Conservation (phyloP, 2,329 filamentous ascomycete genomes). For the Verticillium albo-atrum region DNA sequence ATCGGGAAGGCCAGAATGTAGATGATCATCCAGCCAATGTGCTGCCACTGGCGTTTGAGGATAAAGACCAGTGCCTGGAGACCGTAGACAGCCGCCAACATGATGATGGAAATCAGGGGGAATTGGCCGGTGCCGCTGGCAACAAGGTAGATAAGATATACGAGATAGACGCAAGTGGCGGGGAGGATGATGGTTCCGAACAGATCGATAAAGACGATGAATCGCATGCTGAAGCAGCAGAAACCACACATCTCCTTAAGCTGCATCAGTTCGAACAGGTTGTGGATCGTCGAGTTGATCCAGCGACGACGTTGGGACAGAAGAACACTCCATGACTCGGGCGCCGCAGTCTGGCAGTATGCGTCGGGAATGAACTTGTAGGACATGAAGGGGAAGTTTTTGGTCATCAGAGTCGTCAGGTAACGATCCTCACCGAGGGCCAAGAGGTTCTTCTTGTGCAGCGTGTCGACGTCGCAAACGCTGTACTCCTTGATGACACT, state of each 20-base stretch:
- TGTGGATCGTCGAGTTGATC: slow-evolving; percentile 99
- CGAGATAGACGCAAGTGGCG: slow-evolving; percentile 81
- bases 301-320: slow-evolving; percentile 97
- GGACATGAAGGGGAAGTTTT: slow-evolving; percentile 91
- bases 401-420: slow-evolving; percentile 95
- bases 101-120: slow-evolving; percentile 80
- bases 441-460: slow-evolving; percentile 94
- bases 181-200: slow-evolving; percentile 90
- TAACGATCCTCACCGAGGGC: slow-evolving; percentile 96
- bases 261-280: slow-evolving; percentile 83
- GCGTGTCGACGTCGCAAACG: slow-evolving; percentile 83
- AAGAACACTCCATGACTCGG: slow-evolving; percentile 89
- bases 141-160: slow-evolving; percentile 79
- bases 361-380: slow-evolving; percentile 96
- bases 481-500: slow-evolving; percentile 83
- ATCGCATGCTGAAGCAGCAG: slow-evolving; percentile 98
- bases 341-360: slow-evolving; percentile 88
- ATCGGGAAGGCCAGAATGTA: slow-evolving; percentile 95
- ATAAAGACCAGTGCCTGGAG: slow-evolving; percentile 96
- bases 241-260: slow-evolving; percentile 95
- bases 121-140: slow-evolving; percentile 67
- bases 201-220: slow-evolving; percentile 91
- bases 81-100: slow-evolving; percentile 90
- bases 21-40: slow-evolving; percentile 99
- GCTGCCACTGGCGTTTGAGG: slow-evolving; percentile 95